phyloP scores from a whole-genome alignment of 1,139 yeast species.

The Yamadazyma siamensis region DNA sequence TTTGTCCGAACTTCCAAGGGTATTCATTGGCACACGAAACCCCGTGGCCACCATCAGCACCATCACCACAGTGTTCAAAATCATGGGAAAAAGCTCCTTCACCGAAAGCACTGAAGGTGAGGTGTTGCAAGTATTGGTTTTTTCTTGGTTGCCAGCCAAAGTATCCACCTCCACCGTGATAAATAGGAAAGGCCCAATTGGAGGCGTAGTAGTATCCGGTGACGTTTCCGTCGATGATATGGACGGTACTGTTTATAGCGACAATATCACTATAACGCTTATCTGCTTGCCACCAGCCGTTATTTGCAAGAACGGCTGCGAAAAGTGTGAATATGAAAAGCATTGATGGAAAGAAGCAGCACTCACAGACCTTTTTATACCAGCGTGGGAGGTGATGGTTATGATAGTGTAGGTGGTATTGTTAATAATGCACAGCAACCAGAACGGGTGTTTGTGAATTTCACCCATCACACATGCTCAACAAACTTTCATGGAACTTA shows the following conservation, averaged over 20 bases:
- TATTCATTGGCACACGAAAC: conserved; percentile 8
- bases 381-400: too few species aligned
- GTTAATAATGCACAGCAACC: too few species aligned
- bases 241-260: conserved; percentile 3
- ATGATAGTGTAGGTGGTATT: too few species aligned
- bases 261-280: conserved; percentile 7
- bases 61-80: conserved; percentile 6
- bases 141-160: conserved; percentile 10
- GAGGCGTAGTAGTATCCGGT: conserved; percentile 9
- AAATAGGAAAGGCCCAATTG: conserved; percentile 1
- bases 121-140: conserved; percentile 3
- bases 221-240: conserved; percentile 5
- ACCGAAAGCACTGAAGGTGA: conserved; percentile 9
- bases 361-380: too few species aligned
- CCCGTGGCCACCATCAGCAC: conserved; percentile 12
- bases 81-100: conserved; percentile 5
- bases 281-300: not conserved
- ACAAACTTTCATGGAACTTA: too few species aligned
- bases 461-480: too few species aligned
- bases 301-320: conserved; percentile 2
- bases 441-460: too few species aligned
- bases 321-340: too few species aligned
- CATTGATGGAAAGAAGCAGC: too few species aligned
- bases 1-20: conserved; percentile 11
- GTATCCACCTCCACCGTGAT: conserved; percentile 3